These are phyloP conservation scores for Citrus medica DNA, from an alignment of 345 rosid species.

Conservation along the genomic window DNA sequence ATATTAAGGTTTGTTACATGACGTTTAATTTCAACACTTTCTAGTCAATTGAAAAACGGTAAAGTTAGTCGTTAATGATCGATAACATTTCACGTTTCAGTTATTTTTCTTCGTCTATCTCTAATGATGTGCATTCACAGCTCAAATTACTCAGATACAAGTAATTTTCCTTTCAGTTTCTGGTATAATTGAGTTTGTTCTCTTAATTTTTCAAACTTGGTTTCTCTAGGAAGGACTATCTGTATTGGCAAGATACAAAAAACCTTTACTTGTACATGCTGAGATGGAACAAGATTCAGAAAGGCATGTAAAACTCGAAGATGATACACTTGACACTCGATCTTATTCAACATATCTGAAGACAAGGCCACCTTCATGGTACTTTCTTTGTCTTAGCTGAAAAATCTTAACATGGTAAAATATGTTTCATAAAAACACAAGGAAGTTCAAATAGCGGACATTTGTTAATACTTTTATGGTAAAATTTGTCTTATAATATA, in stretches of 20 bases:
- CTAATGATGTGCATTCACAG: background rate
- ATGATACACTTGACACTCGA: constrained; percentile 45
- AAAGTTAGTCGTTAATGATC: background rate
- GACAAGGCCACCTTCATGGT: constrained; percentile 83
- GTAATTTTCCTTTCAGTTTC: background rate
- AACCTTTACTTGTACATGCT: constrained; percentile 93
- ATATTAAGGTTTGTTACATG: constrained; percentile 62
- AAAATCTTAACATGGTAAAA: background rate
- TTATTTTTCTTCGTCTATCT: background rate
- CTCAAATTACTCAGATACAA: background rate
- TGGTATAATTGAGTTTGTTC: background rate
- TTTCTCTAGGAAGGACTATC: constrained; percentile 70
- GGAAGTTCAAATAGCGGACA: background rate
- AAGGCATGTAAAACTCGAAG: constrained; percentile 29
- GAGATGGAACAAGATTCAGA: constrained; percentile 51
- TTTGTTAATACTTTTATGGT: background rate
- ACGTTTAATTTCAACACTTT: background rate
- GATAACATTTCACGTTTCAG: background rate
- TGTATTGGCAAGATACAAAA: constrained; percentile 72
- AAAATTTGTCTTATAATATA: no score
- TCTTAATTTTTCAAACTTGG: constrained; percentile 3
- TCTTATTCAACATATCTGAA: constrained; percentile 77
- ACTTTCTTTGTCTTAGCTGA: background rate
- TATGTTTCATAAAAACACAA: background rate
- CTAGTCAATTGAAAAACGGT: background rate